Conservation (phyloP, 164 flowering plant genomes). For the Euptelea pleiosperma region DNA sequence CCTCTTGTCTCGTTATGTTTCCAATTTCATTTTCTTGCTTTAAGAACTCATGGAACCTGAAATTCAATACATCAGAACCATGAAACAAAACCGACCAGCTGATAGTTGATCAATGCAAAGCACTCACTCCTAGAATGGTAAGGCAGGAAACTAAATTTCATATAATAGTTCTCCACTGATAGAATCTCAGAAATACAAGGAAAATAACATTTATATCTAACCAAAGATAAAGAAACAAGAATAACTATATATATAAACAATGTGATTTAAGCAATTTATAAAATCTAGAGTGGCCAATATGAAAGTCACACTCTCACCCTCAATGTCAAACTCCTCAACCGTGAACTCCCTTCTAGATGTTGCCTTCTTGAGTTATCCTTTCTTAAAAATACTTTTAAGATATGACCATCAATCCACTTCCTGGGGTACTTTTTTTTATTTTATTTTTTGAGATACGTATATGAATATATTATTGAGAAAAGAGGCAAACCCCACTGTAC, state of each 20-base stretch:
- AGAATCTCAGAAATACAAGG: not conserved
- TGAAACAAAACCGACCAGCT: not conserved
- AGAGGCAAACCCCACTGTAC: no score
- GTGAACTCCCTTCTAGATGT: no score
- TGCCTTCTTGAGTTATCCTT: no score
- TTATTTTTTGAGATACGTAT: no score
- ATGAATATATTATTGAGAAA: no score
- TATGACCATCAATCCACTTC: no score
- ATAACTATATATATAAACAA: no score
- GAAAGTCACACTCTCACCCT: not conserved
- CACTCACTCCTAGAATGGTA: not conserved
- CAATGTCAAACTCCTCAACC: not conserved
- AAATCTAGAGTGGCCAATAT: not conserved
- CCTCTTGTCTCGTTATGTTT: slow-evolving; percentile 97
- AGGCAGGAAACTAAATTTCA: not conserved
- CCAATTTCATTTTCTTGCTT: slow-evolving; percentile 97
- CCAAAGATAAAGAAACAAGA: no score
- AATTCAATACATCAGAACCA: slow-evolving; percentile 10
- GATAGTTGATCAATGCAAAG: not conserved
- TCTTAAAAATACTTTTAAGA: no score
- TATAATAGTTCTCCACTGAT: not conserved
- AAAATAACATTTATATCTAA: not conserved
- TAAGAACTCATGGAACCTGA: slow-evolving; percentile 93
- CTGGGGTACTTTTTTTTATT: no score
- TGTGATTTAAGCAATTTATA: no score